phyloP scores from a whole-genome alignment of 805 yeast genomes.

The Candida ortonii region DNA sequence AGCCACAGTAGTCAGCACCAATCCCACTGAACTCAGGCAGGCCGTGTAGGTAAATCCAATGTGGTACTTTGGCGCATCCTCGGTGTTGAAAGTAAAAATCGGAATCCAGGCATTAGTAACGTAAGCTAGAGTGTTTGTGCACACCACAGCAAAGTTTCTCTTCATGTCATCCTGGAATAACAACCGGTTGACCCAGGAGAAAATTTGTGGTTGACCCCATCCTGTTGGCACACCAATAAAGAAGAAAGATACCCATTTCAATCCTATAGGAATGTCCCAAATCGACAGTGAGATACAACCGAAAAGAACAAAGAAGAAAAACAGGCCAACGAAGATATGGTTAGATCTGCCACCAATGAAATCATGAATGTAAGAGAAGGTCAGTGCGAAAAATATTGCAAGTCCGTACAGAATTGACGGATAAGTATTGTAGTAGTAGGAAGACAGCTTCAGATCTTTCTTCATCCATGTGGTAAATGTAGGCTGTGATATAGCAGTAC shows the following conservation, averaged over 20 bases:
- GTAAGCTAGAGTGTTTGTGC: slow-evolving; percentile 42
- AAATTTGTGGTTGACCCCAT: slow-evolving; percentile 56
- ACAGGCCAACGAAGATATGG: slow-evolving; percentile 35
- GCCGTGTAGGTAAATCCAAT: slow-evolving; percentile 41
- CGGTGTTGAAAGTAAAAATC: slow-evolving; percentile 38
- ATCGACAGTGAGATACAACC: slow-evolving; percentile 43
- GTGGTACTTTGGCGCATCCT: slow-evolving; percentile 36
- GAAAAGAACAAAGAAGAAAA: slow-evolving; percentile 36
- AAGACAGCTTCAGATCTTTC: slow-evolving; percentile 30
- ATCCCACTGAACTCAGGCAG: slow-evolving; percentile 32
- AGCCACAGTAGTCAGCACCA: slow-evolving; percentile 30
- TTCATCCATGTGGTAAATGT: slow-evolving; percentile 46
- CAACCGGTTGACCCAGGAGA: slow-evolving; percentile 52
- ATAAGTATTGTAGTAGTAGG: slow-evolving; percentile 38
- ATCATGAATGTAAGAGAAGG: slow-evolving; percentile 38
- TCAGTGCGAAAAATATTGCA: slow-evolving; percentile 37
- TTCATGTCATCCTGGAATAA: slow-evolving; percentile 43
- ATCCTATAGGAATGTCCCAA: slow-evolving; percentile 48
- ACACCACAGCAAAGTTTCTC: slow-evolving; percentile 37
- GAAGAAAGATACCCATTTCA: slow-evolving; percentile 51
- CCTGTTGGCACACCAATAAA: slow-evolving; percentile 45
- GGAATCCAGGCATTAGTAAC: slow-evolving; percentile 42
- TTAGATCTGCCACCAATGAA: slow-evolving; percentile 36
- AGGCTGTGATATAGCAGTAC: slow-evolving; percentile 37
- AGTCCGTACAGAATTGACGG: slow-evolving; percentile 40